Base-by-base conservation (phyloP, 2,329 filamentous ascomycete genomes). In the Lanzia echinophila region DNA sequence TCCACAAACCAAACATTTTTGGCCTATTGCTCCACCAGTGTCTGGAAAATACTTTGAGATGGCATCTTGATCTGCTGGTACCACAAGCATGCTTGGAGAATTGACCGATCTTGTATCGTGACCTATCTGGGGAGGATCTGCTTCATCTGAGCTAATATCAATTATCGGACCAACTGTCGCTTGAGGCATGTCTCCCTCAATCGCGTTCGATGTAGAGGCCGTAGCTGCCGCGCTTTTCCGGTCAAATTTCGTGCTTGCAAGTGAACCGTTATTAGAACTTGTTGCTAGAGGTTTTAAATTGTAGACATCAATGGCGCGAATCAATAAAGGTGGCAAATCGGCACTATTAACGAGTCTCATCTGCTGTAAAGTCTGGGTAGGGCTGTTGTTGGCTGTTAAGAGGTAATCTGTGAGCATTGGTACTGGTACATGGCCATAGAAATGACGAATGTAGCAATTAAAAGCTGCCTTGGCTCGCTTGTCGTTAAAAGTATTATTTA, bases 1-100 rank as follows among this genome's bases (percentile, higher is more conserved):
- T 5, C 75, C 77, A 58, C 81, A 84, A 34, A 72, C 69, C 50
- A 81, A 66, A 62, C 81, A 84, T 32, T 46, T 58, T 69, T 64
- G 60, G 59, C 24, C 62, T 7, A 24, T 20, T 4, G 47, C 46
- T 10, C 53, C 57, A 22, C 49, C 68, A 15, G 67, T 61, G 31
- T 76, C 70, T 1, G 74, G 74, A 2, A 79, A 78, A 56, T 82
- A 84, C 49, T 56, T 53, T 36, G 32, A 19, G 41, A 47, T 28
- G 12, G 42, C 33, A 32, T 32, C 43, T 32, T 17, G 43, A 31
- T 53, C 50, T 47, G 28, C 50, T 39, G 48, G n/a, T n/a, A n/a
- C n/a, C n/a, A n/a, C n/a, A n/a, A n/a, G n/a, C n/a, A 38, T 38
- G 36, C 36, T 17, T 38, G 36, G 15, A 17, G 36, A 13, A 38